Evolutionary conservation across 495 filamentous ascomycete genomes (phyloP), one percentile per base, ranked within the genome.

Genomic region (Aspergillus olivimuriae): DNA sequence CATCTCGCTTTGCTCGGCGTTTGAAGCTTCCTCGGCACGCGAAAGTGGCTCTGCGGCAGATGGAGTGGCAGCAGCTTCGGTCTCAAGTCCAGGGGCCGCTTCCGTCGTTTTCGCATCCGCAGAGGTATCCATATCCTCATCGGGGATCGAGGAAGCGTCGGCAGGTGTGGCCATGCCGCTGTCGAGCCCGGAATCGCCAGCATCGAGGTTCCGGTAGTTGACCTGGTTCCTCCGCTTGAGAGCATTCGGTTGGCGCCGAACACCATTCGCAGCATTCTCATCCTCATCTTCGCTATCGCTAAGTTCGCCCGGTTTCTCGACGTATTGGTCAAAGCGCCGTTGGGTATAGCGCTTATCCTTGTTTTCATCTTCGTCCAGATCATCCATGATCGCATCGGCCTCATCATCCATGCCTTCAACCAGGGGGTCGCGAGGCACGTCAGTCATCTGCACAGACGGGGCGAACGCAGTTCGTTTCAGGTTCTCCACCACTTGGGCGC

Each of bases 271-370:
- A 31, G 75, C 75, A 35, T 82, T 83, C 56, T 87, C 74, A 1
- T 95, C 89, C 52, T 97, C 92, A 47, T 95, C 88, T 40, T 96
- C 90, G 46, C 84, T 91, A 8, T 91, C 87, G 51, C 82, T 87
- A 3, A 83, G 65, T 51, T 94, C 89, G 47, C 83, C 86, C 16
- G 82, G 74, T 22, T 82, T 78, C 45, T 81, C 77, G 15, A 88
- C 75, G 37, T 77, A 78, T 55, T 85, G 77, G 46, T 99, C 94
- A 74, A 87, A 88, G 44, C 82, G 77, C 8, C 88, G 84, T 58
- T 94, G 78, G 0, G 89, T 92, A 52, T 83, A 77, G 11, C 92
- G 83, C 48, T 73, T 75, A 54, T 99, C 94, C 54, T 86, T 83
- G 47, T 94, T 89, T 37, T 90, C 78, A 50, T 96, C 92, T 40